Base-by-base conservation (phyloP, 495 filamentous ascomycete species). In the Neurospora sp. region DNA sequence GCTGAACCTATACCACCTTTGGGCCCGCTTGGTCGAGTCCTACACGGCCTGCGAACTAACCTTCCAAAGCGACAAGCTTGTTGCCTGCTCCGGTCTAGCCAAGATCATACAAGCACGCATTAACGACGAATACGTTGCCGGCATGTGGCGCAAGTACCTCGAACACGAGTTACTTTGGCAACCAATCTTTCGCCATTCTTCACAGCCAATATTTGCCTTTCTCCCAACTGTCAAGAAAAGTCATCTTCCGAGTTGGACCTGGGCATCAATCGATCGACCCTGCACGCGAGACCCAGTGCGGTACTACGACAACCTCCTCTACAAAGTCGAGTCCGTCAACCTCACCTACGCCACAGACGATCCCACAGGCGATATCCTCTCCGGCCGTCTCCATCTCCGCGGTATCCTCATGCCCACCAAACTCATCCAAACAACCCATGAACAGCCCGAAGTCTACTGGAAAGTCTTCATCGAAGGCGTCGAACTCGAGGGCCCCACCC, bases 141-240 rank as follows among this genome's bases (percentile, higher is more conserved):
- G 71, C 37, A 74, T 72, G 73, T 73, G 72, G 66, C 72, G 72
- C 39, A 38, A 38, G 6, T 31, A 73, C 9, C 72, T 70, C 16
- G 72, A 73, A 39, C 20, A 23, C 62, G 62, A 73, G 44, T 71
- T 72, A 23, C 73, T 72, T 6, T 74, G 71, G 46, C 16, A 16
- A 0, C 49, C 40, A 9, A n/a, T 16, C 20, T 12, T 54, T 2
- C 46, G 4, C 0, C 2, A 54, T 1, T 0, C 31, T 44, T 27
- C 41, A 0, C 44, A 1, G 1, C 12, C 18, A n/a, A 7, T n/a
- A 39, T 23, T 1, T 1, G 71, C 2, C 0, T 4, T 27, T 1
- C 44, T 12, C 38, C 46, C 23, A 72, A 60, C n/a, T 5, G 35
- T 5, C 6, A 37, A 27, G 23, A 73, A 41, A 60, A 66, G 4